Evolutionary conservation across 2,329 filamentous ascomycete genomes (phyloP).

Genomic region (Ceratocystis variospora): DNA sequence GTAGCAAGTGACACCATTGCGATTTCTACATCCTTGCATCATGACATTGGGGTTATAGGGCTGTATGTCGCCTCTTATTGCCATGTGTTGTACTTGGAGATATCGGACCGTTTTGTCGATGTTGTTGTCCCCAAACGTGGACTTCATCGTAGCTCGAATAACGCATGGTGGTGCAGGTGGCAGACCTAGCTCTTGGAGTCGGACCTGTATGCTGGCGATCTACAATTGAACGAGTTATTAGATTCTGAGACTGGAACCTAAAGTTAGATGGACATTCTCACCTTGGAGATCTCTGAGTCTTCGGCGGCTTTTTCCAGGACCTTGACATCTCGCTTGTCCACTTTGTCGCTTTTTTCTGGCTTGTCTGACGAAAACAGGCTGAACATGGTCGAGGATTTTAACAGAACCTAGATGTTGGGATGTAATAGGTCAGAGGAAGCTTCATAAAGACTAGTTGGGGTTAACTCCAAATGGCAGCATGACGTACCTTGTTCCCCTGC

Average conservation of each 20-base stretch:
- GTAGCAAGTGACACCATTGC: conserved; percentile 82
- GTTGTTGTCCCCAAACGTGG: conserved; percentile 53
- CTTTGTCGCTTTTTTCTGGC: conserved; percentile 7
- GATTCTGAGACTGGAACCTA: background rate
- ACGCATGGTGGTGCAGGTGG: conserved; percentile 42
- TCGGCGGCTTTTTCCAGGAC: conserved; percentile 34
- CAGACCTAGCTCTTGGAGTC: conserved; percentile 32
- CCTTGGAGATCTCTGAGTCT: conserved; percentile 32
- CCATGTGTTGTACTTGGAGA: conserved; percentile 64
- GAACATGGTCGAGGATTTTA: conserved; percentile 12
- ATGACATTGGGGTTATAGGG: conserved; percentile 57
- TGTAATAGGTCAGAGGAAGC: background rate
- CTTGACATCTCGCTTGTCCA: conserved; percentile 5
- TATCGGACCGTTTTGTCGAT: conserved; percentile 62
- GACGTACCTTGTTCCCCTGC: conserved; percentile 10
- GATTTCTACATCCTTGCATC: conserved; percentile 76
- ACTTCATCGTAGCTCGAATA: conserved; percentile 41
- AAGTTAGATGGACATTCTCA: conserved; percentile 18
- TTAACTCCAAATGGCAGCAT: background rate
- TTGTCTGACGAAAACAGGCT: conserved; percentile 11
- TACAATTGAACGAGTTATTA: conserved; percentile 21
- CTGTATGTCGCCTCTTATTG: conserved; percentile 63
- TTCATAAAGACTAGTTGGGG: background rate
- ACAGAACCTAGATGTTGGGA: conserved; percentile 1
- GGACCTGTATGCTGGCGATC: conserved; percentile 31